These are phyloP conservation scores for Cucumis variabilis DNA, from an alignment of 331 rosid species.

Conservation along the genomic window DNA sequence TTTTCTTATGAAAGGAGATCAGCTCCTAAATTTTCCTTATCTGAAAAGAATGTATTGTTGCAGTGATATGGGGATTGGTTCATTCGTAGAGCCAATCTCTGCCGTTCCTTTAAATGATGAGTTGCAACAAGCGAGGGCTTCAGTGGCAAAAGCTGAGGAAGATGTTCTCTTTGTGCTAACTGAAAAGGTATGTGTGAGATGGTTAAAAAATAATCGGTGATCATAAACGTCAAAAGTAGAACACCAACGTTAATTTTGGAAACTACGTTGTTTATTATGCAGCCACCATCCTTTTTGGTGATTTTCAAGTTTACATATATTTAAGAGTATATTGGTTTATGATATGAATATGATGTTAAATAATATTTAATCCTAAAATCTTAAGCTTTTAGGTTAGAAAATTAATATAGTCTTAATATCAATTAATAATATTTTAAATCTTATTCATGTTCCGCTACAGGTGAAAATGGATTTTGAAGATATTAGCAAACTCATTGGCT, in stretches of 20 bases:
- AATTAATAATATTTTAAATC: background rate
- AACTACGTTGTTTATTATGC: background rate
- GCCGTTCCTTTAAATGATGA: constrained; percentile 88
- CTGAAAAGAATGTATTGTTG: constrained; percentile 54
- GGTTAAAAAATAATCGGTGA: background rate
- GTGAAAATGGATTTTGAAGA: constrained; percentile 80
- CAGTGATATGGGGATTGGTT: constrained; percentile 80
- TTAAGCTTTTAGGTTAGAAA: background rate
- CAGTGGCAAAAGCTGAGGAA: constrained; percentile 79
- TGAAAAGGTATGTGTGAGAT: constrained; percentile 60
- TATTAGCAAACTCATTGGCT: constrained; percentile 61
- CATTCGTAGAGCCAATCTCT: constrained; percentile 81
- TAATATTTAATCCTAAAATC: background rate
- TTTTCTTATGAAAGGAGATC: constrained; percentile 27
- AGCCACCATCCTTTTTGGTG: background rate
- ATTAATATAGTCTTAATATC: background rate
- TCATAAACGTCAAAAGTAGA: constrained; percentile 17
- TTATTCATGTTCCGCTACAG: constrained; percentile 51
- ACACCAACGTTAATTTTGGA: background rate
- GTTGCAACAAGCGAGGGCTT: constrained; percentile 80
- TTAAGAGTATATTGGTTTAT: background rate
- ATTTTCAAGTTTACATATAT: background rate
- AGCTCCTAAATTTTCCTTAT: constrained; percentile 38
- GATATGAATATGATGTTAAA: constrained; percentile 12
- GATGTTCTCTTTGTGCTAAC: constrained; percentile 81